Evolutionary conservation across 2,329 filamentous ascomycete genomes (phyloP).

Genomic region (Tolypocladium capitatum): DNA sequence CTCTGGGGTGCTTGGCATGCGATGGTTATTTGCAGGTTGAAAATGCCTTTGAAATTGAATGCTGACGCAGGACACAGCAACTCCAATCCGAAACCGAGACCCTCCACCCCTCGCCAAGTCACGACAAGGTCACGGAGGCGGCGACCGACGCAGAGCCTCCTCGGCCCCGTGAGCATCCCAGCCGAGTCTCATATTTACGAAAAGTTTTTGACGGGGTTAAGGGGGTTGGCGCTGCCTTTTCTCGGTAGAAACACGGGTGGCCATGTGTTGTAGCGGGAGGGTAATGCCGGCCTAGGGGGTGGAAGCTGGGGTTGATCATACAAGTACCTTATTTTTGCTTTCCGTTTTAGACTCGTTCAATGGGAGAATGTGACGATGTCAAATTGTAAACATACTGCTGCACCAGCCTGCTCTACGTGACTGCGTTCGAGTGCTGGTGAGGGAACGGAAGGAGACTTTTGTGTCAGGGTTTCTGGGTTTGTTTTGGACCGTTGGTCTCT

Average conservation of each 20-base stretch:
- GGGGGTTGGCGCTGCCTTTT: conserved; percentile 36
- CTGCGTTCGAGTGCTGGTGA: background rate
- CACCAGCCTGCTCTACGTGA: background rate
- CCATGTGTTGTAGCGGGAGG: conserved; percentile 37
- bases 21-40: background rate
- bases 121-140: conserved; percentile 31
- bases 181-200: conserved; percentile 42
- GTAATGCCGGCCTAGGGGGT: conserved; percentile 34
- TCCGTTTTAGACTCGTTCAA: conserved; percentile 20
- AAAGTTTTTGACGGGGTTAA: conserved; percentile 44
- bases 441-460: background rate
- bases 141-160: conserved; percentile 28
- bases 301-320: conserved; percentile 43
- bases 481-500: background rate
- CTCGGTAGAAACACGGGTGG: conserved; percentile 31
- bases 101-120: conserved; percentile 20
- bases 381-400: background rate
- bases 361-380: conserved; percentile 9
- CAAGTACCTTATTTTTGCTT: conserved; percentile 36
- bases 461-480: background rate
- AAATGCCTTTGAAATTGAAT: background rate
- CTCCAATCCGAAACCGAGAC: conserved; percentile 18
- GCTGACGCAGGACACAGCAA: conserved; percentile 16
- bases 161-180: conserved; percentile 33
- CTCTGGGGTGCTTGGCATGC: background rate